These are phyloP conservation scores for Cardamine occulta DNA, from an alignment of 345 rosid genomes.

Conservation along the genomic window DNA sequence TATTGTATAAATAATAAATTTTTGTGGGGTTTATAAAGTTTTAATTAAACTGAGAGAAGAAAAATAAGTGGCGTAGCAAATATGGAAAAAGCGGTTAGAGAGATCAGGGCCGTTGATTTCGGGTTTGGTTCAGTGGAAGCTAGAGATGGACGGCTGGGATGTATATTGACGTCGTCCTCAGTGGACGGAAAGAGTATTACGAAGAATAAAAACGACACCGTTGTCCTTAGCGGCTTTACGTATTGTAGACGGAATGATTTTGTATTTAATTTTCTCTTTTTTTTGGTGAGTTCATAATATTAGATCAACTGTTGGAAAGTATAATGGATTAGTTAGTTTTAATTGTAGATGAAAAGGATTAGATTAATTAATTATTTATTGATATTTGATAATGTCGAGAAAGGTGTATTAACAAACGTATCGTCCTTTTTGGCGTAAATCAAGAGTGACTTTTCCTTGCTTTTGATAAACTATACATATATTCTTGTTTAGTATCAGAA, in stretches of 20 bases:
- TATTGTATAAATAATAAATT: neutral
- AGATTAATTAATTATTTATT: conserved; percentile 2
- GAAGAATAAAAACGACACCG: conserved; percentile 36
- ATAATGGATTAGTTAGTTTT: neutral
- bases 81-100: conserved; percentile 24
- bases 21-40: conserved; percentile 16
- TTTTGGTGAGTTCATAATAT: neutral
- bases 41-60: neutral
- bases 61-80: conserved; percentile 37
- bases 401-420: conserved; percentile 34
- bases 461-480: neutral
- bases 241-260: conserved; percentile 32
- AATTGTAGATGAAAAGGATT: neutral
- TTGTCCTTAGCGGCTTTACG: conserved; percentile 42
- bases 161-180: conserved; percentile 10
- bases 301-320: neutral
- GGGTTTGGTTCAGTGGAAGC: conserved; percentile 25
- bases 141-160: conserved; percentile 33
- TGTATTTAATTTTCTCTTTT: neutral
- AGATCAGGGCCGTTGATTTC: conserved; percentile 36
- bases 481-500: neutral
- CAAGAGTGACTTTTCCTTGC: conserved; percentile 21
- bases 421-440: conserved; percentile 35
- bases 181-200: conserved; percentile 25
- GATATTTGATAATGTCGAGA: conserved; percentile 33